Evolutionary conservation across 176 grass and related monocot genomes (phyloP).

Genomic region (Alopecurus myosuroides): DNA sequence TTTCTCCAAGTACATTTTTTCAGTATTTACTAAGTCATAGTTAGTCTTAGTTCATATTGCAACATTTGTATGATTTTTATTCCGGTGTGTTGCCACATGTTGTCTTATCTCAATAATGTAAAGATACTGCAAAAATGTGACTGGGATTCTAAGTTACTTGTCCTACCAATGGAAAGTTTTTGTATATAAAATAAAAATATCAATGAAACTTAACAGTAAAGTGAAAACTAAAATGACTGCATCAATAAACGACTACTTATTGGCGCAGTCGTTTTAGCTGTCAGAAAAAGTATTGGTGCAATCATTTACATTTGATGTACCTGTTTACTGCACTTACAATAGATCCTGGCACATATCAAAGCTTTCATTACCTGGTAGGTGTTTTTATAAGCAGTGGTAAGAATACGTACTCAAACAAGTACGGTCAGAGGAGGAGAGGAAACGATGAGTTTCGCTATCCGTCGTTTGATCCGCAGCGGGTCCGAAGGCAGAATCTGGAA

Average conservation of each 20-base stretch:
- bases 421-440: too few species aligned
- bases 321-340: constrained; percentile 80
- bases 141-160: neutral
- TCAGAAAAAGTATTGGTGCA: neutral
- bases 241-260: neutral
- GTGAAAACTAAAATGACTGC: neutral
- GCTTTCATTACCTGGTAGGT: constrained; percentile 66
- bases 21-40: neutral
- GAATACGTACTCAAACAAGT: neutral
- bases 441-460: too few species aligned
- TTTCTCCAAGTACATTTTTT: neutral
- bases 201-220: neutral
- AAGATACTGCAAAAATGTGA: neutral
- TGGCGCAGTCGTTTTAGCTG: neutral
- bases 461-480: too few species aligned
- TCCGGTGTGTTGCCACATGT: neutral
- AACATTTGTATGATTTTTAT: neutral
- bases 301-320: constrained; percentile 29
- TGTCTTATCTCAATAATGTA: neutral
- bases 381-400: neutral
- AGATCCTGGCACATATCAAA: constrained; percentile 67
- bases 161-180: neutral
- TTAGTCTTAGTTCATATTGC: neutral
- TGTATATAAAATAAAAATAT: neutral
- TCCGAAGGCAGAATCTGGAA: too few species aligned